These are phyloP conservation scores for Penicillium herquei DNA, from an alignment of 495 filamentous ascomycete genomes.

Conservation along the genomic window DNA sequence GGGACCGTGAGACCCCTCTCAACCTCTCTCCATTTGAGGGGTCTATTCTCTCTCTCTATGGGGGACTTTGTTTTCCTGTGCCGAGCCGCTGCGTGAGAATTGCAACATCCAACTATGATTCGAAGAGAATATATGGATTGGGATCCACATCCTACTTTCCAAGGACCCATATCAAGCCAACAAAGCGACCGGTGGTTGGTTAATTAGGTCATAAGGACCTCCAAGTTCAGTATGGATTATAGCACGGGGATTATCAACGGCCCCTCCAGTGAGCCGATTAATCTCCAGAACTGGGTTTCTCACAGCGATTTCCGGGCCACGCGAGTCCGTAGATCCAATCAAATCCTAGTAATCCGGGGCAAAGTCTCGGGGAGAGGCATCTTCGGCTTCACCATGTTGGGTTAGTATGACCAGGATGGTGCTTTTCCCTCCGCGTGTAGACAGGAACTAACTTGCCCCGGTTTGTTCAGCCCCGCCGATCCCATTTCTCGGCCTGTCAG, in stretches of 20 bases:
- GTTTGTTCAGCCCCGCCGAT: constrained; percentile 12
- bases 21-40: neutral
- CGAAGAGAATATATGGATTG: neutral
- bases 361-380: neutral
- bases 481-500: constrained; percentile 11
- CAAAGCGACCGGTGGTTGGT: constrained; percentile 5
- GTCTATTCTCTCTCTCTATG: constrained; percentile 1
- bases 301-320: constrained; percentile 8
- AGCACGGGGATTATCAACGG: constrained; percentile 5
- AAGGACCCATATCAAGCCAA: neutral
- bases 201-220: neutral
- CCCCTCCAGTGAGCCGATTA: constrained; percentile 10
- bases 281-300: neutral
- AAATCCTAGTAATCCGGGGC: neutral
- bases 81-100: constrained; percentile 13
- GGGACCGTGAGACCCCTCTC: constrained; percentile 9
- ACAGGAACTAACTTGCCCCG: neutral
- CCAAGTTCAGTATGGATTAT: neutral
- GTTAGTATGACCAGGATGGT: constrained; percentile 12
- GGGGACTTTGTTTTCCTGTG: constrained; percentile 10
- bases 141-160: constrained; percentile 6
- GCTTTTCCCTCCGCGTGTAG: neutral
- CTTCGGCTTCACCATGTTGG: constrained; percentile 20
- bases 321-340: constrained; percentile 14
- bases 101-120: constrained; percentile 4